Percentiles rank a stretch among this genome's conserved stretches.
Conservation (phyloP, 208 protist genomes). For the Acanthamoeba lugdunensis region DNA sequence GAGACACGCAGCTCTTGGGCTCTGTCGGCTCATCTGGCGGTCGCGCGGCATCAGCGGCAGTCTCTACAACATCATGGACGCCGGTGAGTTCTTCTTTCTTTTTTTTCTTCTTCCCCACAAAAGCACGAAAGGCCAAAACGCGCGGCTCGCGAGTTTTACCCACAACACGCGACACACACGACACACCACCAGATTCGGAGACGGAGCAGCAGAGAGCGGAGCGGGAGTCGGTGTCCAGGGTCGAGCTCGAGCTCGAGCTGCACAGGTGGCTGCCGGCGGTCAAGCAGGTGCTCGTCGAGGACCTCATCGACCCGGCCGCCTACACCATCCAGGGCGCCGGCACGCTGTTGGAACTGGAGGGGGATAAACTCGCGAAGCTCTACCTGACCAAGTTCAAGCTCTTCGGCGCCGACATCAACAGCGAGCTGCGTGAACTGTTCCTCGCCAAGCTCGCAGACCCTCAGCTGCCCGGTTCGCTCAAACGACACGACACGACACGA, state of each 20-base stretch:
- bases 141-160: no score
- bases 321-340: background rate
- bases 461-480: background rate
- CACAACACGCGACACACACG: background rate
- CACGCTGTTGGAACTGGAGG: background rate
- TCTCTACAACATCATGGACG: background rate
- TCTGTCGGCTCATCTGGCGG: slow-evolving; percentile 8
- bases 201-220: background rate
- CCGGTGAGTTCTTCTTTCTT: no score
- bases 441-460: background rate
- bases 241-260: background rate
- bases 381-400: slow-evolving; percentile 8
- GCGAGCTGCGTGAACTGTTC: background rate
- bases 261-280: background rate
- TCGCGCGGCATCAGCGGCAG: background rate
- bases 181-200: background rate
- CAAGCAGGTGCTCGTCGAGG: background rate
- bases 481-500: background rate
- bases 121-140: no score
- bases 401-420: background rate
- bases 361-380: background rate
- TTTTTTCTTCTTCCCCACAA: no score
- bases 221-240: background rate
- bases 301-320: background rate
- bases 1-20: background rate